Percentiles rank a stretch among this genome's conserved stretches.
These are phyloP conservation scores for Eremochloa ophiuroides DNA, from an alignment of 176 grass and related monocot species.

Conservation along the genomic window DNA sequence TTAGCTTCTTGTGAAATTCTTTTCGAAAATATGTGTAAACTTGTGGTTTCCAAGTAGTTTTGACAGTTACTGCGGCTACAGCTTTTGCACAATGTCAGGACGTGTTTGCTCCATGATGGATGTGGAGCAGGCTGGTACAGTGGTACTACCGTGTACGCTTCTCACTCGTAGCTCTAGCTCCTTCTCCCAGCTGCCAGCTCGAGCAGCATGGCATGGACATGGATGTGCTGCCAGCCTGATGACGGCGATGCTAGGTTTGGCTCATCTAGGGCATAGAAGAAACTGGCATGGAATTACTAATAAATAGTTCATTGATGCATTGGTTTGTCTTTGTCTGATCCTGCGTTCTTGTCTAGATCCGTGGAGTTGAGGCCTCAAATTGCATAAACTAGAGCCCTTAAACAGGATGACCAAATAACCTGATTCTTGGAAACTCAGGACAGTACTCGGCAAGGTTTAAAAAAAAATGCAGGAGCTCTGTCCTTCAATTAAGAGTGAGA, in stretches of 20 bases:
- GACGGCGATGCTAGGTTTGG: neutral
- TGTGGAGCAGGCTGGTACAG: neutral
- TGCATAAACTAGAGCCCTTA: neutral
- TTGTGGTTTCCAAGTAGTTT: too few species aligned
- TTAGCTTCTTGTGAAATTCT: too few species aligned
- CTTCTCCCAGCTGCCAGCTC: neutral
- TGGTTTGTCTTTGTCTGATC: too few species aligned
- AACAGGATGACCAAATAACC: neutral
- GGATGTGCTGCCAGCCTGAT: neutral
- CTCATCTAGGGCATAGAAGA: neutral
- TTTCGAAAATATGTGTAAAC: too few species aligned
- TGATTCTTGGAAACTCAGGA: too few species aligned
- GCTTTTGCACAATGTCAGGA: neutral
- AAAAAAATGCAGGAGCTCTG: too few species aligned
- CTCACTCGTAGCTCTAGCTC: neutral
- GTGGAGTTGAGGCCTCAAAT: neutral
- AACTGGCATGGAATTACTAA: neutral
- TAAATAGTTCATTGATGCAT: neutral
- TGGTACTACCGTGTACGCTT: slow-evolving; percentile 18
- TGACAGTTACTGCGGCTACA: too few species aligned
- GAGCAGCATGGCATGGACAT: neutral
- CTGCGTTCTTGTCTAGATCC: neutral
- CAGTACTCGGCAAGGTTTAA: too few species aligned
- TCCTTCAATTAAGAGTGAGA: too few species aligned
- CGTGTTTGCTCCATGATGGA: neutral